Percentiles rank a stretch among this genome's conserved stretches.
These are phyloP conservation scores for Poterioochromonas sp. DNA, from an alignment of 352 stramenopile species.

Conservation along the genomic window DNA sequence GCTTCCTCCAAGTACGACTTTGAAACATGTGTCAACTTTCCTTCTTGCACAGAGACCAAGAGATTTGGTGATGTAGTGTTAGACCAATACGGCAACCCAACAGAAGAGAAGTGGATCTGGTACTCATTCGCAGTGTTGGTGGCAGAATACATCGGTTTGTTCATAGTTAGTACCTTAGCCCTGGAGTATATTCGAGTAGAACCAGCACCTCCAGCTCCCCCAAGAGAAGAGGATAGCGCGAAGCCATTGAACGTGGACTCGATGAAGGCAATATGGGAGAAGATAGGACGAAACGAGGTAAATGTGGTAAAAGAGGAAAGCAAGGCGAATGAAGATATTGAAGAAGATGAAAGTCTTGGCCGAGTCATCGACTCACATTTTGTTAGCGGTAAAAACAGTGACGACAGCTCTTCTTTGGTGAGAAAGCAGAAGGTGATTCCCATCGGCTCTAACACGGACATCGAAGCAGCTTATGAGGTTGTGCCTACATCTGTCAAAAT, in stretches of 20 bases:
- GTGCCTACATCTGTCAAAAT: too few relatives aligned
- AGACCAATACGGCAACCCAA: slow-evolving; percentile 33
- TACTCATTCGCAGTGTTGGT: slow-evolving; percentile 35
- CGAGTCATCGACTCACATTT: too few relatives aligned
- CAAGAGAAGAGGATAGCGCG: background rate
- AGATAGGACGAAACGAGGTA: too few relatives aligned
- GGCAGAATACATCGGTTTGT: slow-evolving; percentile 33
- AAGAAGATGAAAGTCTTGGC: too few relatives aligned
- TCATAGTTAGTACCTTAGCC: slow-evolving; percentile 32
- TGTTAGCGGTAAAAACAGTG: too few relatives aligned
- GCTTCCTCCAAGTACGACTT: slow-evolving; percentile 14
- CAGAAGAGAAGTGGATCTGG: slow-evolving; percentile 35
- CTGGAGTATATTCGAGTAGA: slow-evolving; percentile 34
- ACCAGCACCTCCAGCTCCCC: background rate
- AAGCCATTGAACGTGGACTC: background rate
- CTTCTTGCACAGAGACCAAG: background rate
- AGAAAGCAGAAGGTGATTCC: too few relatives aligned
- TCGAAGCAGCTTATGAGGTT: too few relatives aligned
- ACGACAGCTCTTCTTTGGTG: too few relatives aligned
- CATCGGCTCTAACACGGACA: too few relatives aligned
- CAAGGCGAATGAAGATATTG: too few relatives aligned
- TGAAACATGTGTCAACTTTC: background rate
- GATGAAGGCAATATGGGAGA: too few relatives aligned
- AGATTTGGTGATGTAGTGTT: slow-evolving; percentile 35
- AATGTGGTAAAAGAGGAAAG: too few relatives aligned